Conservation (phyloP, 768 basidiomycete species). For the Auricularia sp. region DNA sequence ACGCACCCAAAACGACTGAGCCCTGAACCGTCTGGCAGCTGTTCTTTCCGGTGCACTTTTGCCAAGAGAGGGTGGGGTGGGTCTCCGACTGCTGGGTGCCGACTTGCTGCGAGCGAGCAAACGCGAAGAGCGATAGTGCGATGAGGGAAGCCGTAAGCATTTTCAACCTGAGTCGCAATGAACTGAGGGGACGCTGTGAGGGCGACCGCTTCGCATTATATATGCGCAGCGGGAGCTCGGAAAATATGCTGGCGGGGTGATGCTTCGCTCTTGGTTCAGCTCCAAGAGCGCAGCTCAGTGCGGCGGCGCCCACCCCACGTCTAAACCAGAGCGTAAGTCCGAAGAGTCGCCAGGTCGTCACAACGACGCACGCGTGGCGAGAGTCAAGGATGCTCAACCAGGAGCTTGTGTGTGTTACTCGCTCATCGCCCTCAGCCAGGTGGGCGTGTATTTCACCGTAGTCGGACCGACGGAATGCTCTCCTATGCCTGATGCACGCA, state of each 20-base stretch:
- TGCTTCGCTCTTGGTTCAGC: too few relatives aligned
- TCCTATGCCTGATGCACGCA: neutral
- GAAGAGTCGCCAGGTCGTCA: too few relatives aligned
- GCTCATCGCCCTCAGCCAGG: neutral
- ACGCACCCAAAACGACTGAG: slow-evolving; percentile 40
- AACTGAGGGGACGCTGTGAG: neutral
- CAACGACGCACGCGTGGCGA: too few relatives aligned
- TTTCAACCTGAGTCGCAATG: neutral
- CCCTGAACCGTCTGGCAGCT: slow-evolving; percentile 7
- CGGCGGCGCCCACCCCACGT: too few relatives aligned
- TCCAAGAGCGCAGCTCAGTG: too few relatives aligned
- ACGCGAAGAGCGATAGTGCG: slow-evolving; percentile 10
- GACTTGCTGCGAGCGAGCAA: slow-evolving; percentile 13
- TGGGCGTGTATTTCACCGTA: neutral
- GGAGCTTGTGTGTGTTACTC: too few relatives aligned
- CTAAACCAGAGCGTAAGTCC: too few relatives aligned
- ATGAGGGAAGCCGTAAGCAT: slow-evolving; percentile 10
- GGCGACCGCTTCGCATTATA: neutral
- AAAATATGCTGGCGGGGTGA: too few relatives aligned
- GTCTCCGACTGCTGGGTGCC: slow-evolving; percentile 14
- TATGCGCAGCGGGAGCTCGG: too few relatives aligned
- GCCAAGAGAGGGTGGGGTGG: slow-evolving; percentile 15
- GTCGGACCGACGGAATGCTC: neutral
- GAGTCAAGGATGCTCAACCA: too few relatives aligned
- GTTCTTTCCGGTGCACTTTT: slow-evolving; percentile 11